Conservation (phyloP, 371 early-diverging fungal genomes). For the Funneliformis caledonium region DNA sequence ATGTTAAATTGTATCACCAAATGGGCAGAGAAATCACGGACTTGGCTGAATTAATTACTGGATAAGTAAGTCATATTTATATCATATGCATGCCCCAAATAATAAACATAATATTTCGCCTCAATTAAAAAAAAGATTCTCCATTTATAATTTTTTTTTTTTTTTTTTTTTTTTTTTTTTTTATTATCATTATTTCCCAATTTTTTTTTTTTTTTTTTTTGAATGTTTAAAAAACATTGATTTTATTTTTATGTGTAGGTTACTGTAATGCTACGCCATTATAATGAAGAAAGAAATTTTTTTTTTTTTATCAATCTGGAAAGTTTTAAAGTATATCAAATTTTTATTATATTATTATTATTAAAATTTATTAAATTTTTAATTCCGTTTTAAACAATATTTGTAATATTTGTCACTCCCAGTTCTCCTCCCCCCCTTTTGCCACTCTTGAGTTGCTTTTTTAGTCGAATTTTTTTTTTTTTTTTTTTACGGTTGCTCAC, state of each 20-base stretch:
- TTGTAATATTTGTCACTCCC: neutral
- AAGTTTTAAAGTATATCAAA: no score
- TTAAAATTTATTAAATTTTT: neutral
- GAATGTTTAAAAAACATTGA: no score
- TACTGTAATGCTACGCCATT: no score
- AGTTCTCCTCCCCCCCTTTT: neutral
- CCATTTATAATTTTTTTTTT: no score
- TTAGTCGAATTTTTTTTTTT: neutral
- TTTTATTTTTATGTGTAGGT: no score
- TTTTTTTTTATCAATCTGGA: no score
- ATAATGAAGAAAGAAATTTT: no score
- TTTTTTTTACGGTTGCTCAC: neutral
- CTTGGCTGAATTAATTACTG: neutral
- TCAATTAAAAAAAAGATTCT: no score
- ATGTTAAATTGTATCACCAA: neutral
- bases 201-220: no score
- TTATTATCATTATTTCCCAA: no score
- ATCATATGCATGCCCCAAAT: neutral
- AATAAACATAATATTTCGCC: neutral
- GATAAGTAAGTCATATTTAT: neutral
- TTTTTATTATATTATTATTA: neutral
- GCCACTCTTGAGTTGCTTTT: neutral
- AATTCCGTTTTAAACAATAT: neutral
- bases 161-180: no score
- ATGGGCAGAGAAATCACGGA: neutral